Evolutionary conservation across 2,329 filamentous ascomycete species (phyloP).

Genomic region (Hortaea werneckii): DNA sequence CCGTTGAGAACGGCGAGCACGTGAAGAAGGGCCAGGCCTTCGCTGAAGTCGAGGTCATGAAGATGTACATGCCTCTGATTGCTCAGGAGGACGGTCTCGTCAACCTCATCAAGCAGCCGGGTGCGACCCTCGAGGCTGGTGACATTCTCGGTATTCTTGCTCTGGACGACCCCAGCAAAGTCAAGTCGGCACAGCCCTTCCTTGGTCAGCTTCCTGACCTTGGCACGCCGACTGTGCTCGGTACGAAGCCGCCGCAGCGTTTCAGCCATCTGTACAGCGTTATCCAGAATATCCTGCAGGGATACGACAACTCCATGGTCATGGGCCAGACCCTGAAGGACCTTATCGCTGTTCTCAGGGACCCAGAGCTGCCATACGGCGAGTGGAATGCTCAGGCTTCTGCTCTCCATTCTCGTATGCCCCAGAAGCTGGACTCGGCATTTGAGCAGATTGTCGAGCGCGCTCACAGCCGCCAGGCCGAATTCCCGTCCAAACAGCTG

Average conservation of each 20-base stretch:
- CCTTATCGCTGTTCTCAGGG: slow-evolving; percentile 78
- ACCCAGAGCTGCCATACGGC: slow-evolving; percentile 85
- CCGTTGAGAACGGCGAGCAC: slow-evolving; percentile 89
- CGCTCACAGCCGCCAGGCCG: slow-evolving; percentile 62
- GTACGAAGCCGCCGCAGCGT: slow-evolving; percentile 82
- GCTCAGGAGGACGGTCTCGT: slow-evolving; percentile 92
- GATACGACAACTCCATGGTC: slow-evolving; percentile 95
- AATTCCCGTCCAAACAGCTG: slow-evolving; percentile 87
- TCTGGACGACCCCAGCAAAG: slow-evolving; percentile 86
- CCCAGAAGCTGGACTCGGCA: slow-evolving; percentile 75
- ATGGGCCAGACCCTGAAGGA: slow-evolving; percentile 82
- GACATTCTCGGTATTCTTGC: slow-evolving; percentile 97
- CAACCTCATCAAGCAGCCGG: slow-evolving; percentile 97
- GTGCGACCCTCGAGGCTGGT: slow-evolving; percentile 92
- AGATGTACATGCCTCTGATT: slow-evolving; percentile 99
- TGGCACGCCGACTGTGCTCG: slow-evolving; percentile 76
- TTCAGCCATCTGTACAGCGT: slow-evolving; percentile 69
- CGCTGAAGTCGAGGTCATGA: slow-evolving; percentile 99
- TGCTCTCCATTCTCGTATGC: slow-evolving; percentile 94
- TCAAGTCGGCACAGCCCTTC: slow-evolving; percentile 94
- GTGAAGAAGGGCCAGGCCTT: slow-evolving; percentile 86
- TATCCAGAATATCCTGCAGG: slow-evolving; percentile 76
- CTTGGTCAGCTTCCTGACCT: slow-evolving; percentile 79
- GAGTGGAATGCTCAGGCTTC: slow-evolving; percentile 96
- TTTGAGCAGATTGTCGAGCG: slow-evolving; percentile 81